A percentile compares a stretch with the other conserved stretches of the same genome.
Conservation (phyloP, 192 early-diverging fungal genomes). For the Backusella liffmaniae region DNA sequence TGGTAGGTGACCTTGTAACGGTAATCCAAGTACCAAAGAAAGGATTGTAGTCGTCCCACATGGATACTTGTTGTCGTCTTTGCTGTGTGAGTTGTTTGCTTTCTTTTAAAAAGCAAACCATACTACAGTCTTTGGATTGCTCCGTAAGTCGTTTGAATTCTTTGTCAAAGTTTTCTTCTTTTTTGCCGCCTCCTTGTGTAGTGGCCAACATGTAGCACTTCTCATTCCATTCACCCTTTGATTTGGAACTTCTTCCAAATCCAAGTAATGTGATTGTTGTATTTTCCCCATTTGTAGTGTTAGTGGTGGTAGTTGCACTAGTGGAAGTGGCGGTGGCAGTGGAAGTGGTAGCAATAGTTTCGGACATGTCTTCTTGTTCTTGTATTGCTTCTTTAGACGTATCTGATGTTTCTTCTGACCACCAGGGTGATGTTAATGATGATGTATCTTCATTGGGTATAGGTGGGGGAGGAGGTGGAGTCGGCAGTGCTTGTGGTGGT, state of each 20-base stretch:
- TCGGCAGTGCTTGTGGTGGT: slow-evolving; percentile 13
- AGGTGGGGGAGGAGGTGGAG: slow-evolving; percentile 13
- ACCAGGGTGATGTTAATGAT: slow-evolving; percentile 26
- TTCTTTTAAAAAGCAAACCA: slow-evolving; percentile 37
- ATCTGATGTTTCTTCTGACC: slow-evolving; percentile 19
- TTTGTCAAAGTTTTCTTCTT: neutral
- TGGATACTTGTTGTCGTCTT: slow-evolving; percentile 14
- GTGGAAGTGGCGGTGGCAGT: neutral
- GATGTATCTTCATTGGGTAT: slow-evolving; percentile 15
- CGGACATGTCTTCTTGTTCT: neutral
- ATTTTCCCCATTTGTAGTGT: neutral
- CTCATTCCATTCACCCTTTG: slow-evolving; percentile 27
- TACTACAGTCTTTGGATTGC: slow-evolving; percentile 24
- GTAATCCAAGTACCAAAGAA: slow-evolving; percentile 35
- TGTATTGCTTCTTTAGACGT: neutral
- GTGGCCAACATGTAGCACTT: slow-evolving; percentile 27
- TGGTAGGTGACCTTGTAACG: slow-evolving; percentile 17
- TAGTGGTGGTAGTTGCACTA: neutral
- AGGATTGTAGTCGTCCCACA: slow-evolving; percentile 23
- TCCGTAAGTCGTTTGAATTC: slow-evolving; percentile 19
- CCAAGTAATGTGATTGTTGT: neutral
- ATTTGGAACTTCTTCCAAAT: neutral
- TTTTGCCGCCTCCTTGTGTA: neutral
- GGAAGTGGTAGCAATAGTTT: neutral
- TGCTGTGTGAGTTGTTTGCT: slow-evolving; percentile 9